These are phyloP conservation scores for Leishmania lainsoni DNA, from an alignment of 208 protist species.

Conservation along the genomic window DNA sequence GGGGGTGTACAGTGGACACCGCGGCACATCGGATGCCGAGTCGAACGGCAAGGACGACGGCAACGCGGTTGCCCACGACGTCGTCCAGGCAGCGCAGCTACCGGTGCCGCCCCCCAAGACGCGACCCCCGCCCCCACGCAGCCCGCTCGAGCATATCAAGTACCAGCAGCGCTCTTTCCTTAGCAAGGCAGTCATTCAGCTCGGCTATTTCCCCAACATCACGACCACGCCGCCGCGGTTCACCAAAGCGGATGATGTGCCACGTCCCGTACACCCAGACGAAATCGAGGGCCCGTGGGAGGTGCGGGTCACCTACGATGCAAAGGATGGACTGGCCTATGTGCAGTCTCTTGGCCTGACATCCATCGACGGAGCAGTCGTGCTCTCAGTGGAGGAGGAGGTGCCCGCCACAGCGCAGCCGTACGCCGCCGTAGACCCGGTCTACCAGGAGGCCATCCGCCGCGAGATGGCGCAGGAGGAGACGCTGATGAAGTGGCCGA, in stretches of 20 bases:
- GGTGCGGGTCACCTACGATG: slow-evolving; percentile 80
- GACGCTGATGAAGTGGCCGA: slow-evolving; percentile 86
- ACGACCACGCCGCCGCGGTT: slow-evolving; percentile 54
- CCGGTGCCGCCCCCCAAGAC: slow-evolving; percentile 68
- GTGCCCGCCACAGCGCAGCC: slow-evolving; percentile 45
- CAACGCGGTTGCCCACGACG: slow-evolving; percentile 26
- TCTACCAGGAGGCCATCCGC: slow-evolving; percentile 78
- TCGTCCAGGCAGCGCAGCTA: slow-evolving; percentile 56
- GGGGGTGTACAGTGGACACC: slow-evolving; percentile 43
- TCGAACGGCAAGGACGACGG: background rate
- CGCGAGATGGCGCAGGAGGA: slow-evolving; percentile 76
- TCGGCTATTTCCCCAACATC: slow-evolving; percentile 87
- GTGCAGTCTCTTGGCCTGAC: slow-evolving; percentile 63
- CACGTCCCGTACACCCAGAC: slow-evolving; percentile 85
- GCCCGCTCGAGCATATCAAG: slow-evolving; percentile 79
- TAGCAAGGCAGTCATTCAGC: slow-evolving; percentile 72
- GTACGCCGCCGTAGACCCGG: slow-evolving; percentile 58
- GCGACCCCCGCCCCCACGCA: slow-evolving; percentile 48
- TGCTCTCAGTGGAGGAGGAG: slow-evolving; percentile 50
- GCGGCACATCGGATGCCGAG: background rate
- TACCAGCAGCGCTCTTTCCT: slow-evolving; percentile 61
- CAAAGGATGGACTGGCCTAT: slow-evolving; percentile 65
- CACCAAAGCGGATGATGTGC: slow-evolving; percentile 43
- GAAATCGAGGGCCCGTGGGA: slow-evolving; percentile 92
- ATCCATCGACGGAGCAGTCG: slow-evolving; percentile 66